These are phyloP conservation scores for Hura crepitans DNA, from an alignment of 441 rosid genomes.

Conservation along the genomic window DNA sequence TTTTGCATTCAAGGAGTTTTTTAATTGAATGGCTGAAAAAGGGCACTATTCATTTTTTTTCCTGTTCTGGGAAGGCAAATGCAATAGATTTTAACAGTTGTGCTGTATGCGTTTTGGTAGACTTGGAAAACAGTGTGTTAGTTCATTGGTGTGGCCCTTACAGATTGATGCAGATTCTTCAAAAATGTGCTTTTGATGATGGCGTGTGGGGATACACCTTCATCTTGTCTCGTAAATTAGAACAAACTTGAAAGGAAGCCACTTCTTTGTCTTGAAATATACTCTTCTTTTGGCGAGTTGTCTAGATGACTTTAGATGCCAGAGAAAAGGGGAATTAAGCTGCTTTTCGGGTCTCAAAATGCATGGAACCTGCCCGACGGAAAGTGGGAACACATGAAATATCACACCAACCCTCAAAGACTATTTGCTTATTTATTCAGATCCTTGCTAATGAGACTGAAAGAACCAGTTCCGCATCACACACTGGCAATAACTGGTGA, in stretches of 20 bases:
- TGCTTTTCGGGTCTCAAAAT: neutral
- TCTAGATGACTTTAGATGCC: neutral
- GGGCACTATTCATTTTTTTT: neutral
- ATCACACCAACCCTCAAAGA: too few relatives aligned
- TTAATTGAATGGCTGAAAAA: neutral
- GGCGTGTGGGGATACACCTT: slow-evolving; percentile 1
- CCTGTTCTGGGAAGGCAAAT: neutral
- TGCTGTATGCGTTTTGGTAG: neutral
- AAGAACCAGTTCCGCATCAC: too few relatives aligned
- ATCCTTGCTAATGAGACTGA: too few relatives aligned
- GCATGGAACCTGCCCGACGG: neutral
- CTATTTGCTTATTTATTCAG: too few relatives aligned
- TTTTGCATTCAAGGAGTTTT: neutral
- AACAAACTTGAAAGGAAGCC: neutral
- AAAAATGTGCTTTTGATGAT: slow-evolving; percentile 3
- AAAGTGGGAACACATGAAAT: neutral
- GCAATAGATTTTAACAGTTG: too few relatives aligned
- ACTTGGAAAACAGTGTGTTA: neutral
- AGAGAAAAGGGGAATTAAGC: neutral
- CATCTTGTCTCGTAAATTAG: slow-evolving; percentile 8
- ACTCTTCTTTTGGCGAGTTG: too few relatives aligned
- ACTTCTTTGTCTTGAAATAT: neutral
- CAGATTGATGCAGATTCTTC: neutral
- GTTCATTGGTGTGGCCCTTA: neutral
- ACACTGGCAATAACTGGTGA: too few relatives aligned